Evolutionary conservation across 495 filamentous ascomycete species (phyloP).

Genomic region (Diplogelasinospora grovesii): DNA sequence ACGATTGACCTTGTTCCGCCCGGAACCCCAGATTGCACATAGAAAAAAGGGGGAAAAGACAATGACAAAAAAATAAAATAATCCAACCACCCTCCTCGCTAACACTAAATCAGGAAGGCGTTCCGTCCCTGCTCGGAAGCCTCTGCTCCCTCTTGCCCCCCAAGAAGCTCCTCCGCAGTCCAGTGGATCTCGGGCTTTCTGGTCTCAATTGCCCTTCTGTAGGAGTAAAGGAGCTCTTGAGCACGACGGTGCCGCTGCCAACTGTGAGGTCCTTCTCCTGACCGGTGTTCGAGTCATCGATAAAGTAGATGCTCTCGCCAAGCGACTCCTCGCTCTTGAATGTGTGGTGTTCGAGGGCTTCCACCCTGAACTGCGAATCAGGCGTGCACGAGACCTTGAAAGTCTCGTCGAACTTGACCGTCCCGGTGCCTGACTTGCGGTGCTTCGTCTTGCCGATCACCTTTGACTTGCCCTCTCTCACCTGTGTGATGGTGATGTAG

Average conservation of each 20-base stretch:
- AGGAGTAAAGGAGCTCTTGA: conserved; percentile 58
- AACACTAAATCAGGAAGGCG: too few species aligned
- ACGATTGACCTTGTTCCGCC: too few species aligned
- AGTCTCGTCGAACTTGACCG: conserved; percentile 65
- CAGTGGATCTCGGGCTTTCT: conserved; percentile 50
- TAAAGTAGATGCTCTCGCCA: conserved; percentile 81
- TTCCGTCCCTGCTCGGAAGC: conserved; percentile 6
- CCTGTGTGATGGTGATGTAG: conserved; percentile 65
- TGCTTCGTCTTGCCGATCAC: conserved; percentile 83
- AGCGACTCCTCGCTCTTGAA: conserved; percentile 75
- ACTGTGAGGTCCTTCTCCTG: conserved; percentile 67
- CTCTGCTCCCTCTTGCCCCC: conserved; percentile 45
- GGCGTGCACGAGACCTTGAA: conserved; percentile 72
- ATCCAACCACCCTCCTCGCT: too few species aligned
- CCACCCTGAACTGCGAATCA: conserved; percentile 78
- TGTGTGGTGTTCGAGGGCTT: conserved; percentile 74
- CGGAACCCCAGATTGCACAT: too few species aligned
- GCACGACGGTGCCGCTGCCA: conserved; percentile 58
- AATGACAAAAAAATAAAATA: background rate
- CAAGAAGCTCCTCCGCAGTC: conserved; percentile 39
- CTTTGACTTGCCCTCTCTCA: conserved; percentile 58
- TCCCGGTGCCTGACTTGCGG: conserved; percentile 56
- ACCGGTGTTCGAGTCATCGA: conserved; percentile 70
- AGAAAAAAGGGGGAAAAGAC: background rate
- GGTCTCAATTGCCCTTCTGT: conserved; percentile 24